phyloP scores from a whole-genome alignment of 1,284 basidiomycete species.

The Fomitopsis palustris region DNA sequence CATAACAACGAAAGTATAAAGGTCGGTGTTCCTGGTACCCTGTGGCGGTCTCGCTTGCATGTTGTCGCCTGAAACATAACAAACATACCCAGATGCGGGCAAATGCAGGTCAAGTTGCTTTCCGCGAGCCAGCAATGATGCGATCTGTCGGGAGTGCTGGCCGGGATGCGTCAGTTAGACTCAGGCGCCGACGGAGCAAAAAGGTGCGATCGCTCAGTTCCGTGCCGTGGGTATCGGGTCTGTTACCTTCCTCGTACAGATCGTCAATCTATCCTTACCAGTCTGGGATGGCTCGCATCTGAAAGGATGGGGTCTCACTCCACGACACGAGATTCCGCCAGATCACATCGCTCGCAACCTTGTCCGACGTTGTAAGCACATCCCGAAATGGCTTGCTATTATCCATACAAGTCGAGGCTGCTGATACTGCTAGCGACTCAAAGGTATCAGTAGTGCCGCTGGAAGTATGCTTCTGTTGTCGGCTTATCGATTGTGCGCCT shows the following conservation, averaged over 20 bases:
- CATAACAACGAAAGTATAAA: no score
- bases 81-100: neutral
- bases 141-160: neutral
- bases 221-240: neutral
- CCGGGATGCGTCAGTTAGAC: neutral
- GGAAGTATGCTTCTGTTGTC: neutral
- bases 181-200: conserved; percentile 2
- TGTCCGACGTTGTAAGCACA: neutral
- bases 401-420: neutral
- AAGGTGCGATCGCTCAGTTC: neutral
- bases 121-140: neutral
- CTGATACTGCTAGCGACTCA: neutral
- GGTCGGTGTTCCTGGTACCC: no score
- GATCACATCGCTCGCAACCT: conserved; percentile 4
- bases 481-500: neutral
- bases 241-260: neutral
- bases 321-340: neutral
- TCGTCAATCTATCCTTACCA: conserved; percentile 6
- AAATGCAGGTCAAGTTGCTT: neutral
- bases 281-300: neutral
- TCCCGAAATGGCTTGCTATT: neutral
- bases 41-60: neutral
- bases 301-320: neutral
- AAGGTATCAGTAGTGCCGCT: neutral
- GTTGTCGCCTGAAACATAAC: neutral